Evolutionary conservation across 2,329 filamentous ascomycete species (phyloP), one percentile per base, ranked within the genome.

Genomic region (Talaromyces sp.): DNA sequence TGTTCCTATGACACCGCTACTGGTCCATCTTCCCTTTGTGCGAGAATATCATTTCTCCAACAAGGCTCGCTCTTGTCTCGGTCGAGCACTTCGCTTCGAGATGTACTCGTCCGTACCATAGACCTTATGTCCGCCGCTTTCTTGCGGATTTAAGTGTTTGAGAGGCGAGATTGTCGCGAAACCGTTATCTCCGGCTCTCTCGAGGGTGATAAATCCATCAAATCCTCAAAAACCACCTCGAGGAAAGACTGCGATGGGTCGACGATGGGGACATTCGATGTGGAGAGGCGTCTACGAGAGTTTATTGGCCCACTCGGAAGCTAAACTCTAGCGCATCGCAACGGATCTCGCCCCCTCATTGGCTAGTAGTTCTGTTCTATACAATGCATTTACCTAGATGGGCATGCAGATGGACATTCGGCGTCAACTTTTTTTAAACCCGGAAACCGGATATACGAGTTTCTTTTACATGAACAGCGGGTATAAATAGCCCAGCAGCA

Each of bases 301-400:
- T 17, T 44, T 19, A 59, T 60, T 60, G 51, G 58, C 15, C 9
- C 9, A 42, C 1, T 60, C 58, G 58, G 58, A 60, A 60, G 47
- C 58, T 60, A 47, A 60, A 30, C n/a, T 17, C 39, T 60, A 60
- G 58, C 25, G 58, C 13, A 22, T 19, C 11, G 3, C 22, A 15
- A 9, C 11, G 33, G 10, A 9, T 55, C 10, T 19, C 15, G 33
- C 22, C 13, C 22, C 30, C 11, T 47, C 33, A 59, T 59, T 59
- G 51, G 51, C 36, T 19, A 22, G 52, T 55, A 3, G n/a, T 25
- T 17, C 11, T 25, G n/a, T 47, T 44, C 19, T 39, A 39, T 39
- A n/a, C 15, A 39, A 39, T n/a, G 15, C 17, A 39, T 8, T 39
- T 39, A n/a, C 36, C 15, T n/a, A 2, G 8, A 8, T 6, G 36